These are phyloP conservation scores for Colletotrichum sp. DNA, from an alignment of 2,329 filamentous ascomycete genomes.

Conservation along the genomic window DNA sequence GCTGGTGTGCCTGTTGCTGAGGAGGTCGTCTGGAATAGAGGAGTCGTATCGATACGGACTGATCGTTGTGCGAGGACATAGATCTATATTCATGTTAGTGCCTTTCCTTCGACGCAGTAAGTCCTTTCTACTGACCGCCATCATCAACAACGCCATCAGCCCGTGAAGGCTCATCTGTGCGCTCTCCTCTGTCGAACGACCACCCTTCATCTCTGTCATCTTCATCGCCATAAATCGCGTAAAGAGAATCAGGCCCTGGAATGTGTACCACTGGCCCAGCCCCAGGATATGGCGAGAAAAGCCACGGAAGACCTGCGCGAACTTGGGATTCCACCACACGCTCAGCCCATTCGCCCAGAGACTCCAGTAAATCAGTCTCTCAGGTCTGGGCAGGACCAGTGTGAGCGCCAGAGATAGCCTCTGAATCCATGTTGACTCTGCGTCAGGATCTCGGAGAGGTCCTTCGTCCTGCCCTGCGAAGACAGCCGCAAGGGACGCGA, in stretches of 20 bases:
- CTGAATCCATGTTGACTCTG: neutral
- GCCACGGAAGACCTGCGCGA: constrained; percentile 64
- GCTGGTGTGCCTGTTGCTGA: constrained; percentile 24
- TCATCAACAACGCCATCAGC: constrained; percentile 56
- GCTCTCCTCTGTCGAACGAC: constrained; percentile 40
- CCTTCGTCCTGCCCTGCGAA: constrained; percentile 1
- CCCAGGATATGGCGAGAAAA: constrained; percentile 65
- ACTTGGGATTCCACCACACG: constrained; percentile 73
- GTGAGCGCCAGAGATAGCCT: constrained; percentile 28
- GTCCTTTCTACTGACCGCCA: constrained; percentile 50
- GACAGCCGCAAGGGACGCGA: constrained; percentile 29
- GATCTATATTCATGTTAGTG: constrained; percentile 41
- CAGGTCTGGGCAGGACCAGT: constrained; percentile 35
- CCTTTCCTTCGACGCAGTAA: neutral
- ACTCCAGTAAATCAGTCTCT: constrained; percentile 50
- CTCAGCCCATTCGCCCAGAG: constrained; percentile 56
- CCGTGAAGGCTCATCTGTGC: constrained; percentile 58
- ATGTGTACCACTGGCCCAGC: constrained; percentile 68
- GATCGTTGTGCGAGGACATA: constrained; percentile 47
- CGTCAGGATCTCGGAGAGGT: constrained; percentile 18
- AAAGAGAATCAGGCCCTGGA: constrained; percentile 65
- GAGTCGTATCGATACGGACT: constrained; percentile 62
- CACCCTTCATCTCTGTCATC: constrained; percentile 43
- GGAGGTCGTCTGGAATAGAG: constrained; percentile 50
- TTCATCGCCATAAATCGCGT: constrained; percentile 57